phyloP scores from a whole-genome alignment of 768 basidiomycete genomes.

The Trametes meyenii region DNA sequence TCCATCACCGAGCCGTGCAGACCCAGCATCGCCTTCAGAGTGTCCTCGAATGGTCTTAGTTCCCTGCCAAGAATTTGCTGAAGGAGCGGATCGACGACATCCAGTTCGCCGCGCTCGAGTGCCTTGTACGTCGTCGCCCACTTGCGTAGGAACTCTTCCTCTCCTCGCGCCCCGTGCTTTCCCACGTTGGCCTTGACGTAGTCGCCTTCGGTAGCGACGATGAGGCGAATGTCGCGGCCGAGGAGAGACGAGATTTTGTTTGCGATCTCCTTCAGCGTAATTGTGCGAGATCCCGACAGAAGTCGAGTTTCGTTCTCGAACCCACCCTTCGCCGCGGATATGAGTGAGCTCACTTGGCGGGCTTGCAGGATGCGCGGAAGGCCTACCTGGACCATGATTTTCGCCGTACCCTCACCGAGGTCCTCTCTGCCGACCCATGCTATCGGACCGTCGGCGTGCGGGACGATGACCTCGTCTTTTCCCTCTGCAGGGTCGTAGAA shows the following conservation, averaged over 20 bases:
- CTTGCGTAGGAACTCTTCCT: slow-evolving; percentile 31
- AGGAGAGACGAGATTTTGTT: slow-evolving; percentile 25
- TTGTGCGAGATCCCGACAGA: slow-evolving; percentile 30
- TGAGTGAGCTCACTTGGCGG: neutral
- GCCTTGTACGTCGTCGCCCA: slow-evolving; percentile 38
- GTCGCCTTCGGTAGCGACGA: slow-evolving; percentile 31
- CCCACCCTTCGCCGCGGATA: slow-evolving; percentile 12
- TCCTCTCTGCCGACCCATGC: slow-evolving; percentile 40
- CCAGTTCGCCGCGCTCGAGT: slow-evolving; percentile 34
- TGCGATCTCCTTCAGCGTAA: slow-evolving; percentile 34
- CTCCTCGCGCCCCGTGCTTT: slow-evolving; percentile 22
- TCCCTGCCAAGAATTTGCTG: slow-evolving; percentile 34
- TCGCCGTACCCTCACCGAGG: slow-evolving; percentile 40
- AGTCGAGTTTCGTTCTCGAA: slow-evolving; percentile 35
- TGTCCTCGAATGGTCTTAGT: slow-evolving; percentile 31
- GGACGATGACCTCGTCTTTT: slow-evolving; percentile 32
- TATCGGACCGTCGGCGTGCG: slow-evolving; percentile 38
- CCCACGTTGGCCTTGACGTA: slow-evolving; percentile 29
- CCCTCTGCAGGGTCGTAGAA: slow-evolving; percentile 30
- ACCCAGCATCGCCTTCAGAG: slow-evolving; percentile 28
- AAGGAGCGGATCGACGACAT: slow-evolving; percentile 32
- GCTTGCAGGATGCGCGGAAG: neutral
- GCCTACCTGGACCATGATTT: slow-evolving; percentile 33
- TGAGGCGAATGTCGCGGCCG: slow-evolving; percentile 25
- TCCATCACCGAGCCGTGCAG: slow-evolving; percentile 16